A percentile compares a stretch with the other conserved stretches of the same genome.
These are phyloP conservation scores for Fusarium sp. DNA, from an alignment of 2,329 filamentous ascomycete species.

Conservation along the genomic window DNA sequence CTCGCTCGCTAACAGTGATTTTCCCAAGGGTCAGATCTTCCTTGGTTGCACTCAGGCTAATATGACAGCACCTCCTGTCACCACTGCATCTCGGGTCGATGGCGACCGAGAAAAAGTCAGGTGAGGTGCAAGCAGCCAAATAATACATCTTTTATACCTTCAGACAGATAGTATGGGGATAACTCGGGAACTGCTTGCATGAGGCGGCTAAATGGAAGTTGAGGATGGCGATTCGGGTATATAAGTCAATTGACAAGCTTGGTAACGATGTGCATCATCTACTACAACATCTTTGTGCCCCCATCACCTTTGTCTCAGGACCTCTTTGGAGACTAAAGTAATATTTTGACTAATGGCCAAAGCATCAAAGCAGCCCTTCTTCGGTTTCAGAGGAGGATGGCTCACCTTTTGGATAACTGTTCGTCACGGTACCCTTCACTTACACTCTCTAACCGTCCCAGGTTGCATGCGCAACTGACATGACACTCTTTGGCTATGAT, in stretches of 20 bases:
- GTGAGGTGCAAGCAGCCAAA: conserved; percentile 6
- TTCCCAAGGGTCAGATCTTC: neutral
- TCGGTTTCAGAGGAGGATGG: conserved; percentile 28
- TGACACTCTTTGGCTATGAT: conserved; percentile 25
- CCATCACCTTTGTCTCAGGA: neutral
- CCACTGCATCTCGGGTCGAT: conserved; percentile 1
- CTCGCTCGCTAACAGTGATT: neutral
- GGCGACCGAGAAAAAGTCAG: neutral
- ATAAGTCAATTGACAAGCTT: neutral
- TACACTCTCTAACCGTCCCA: neutral
- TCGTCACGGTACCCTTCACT: neutral
- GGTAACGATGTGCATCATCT: neutral
- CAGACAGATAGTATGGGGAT: neutral
- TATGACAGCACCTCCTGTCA: neutral
- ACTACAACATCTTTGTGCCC: too few species aligned
- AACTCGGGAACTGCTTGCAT: neutral
- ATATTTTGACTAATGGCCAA: neutral
- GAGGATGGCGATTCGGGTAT: neutral
- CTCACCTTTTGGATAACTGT: conserved; percentile 32
- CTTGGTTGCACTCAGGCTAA: neutral
- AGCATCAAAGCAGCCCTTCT: conserved; percentile 6
- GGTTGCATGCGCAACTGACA: conserved; percentile 28
- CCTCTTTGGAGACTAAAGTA: too few species aligned
- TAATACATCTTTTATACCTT: neutral
- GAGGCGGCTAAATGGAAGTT: conserved; percentile 14